Percentiles rank a stretch among this genome's conserved stretches.
phyloP scores from a whole-genome alignment of 2,329 filamentous ascomycete genomes.

The Monilinia vaccinii-corymbosi region DNA sequence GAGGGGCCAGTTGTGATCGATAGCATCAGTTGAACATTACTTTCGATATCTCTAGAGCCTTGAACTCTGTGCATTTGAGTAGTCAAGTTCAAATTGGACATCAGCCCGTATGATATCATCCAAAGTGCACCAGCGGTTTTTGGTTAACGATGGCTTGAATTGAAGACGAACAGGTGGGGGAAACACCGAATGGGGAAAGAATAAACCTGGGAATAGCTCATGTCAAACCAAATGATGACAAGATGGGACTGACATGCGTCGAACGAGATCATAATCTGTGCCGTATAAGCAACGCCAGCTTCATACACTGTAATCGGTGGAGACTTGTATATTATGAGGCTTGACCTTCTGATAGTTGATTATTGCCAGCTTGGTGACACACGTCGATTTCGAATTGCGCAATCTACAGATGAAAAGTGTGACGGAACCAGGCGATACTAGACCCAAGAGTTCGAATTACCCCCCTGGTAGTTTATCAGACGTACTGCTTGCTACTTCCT shows the following conservation, averaged over 20 bases:
- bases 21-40: not conserved
- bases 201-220: not conserved
- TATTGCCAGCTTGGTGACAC: not conserved
- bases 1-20: not conserved
- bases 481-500: not conserved
- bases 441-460: not conserved
- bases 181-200: not conserved
- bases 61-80: not conserved
- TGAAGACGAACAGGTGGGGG: not conserved
- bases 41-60: too few species aligned
- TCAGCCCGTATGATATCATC: not conserved
- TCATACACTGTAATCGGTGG: conserved; percentile 1
- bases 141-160: not conserved
- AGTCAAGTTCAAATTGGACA: not conserved
- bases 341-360: conserved; percentile 4
- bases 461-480: not conserved
- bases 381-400: not conserved
- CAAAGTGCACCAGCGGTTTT: not conserved
- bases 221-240: not conserved
- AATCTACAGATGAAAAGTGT: not conserved
- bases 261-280: not conserved
- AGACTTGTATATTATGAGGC: conserved; percentile 3
- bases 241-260: not conserved
- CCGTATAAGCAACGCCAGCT: not conserved
- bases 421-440: not conserved